Percentiles rank a stretch among this genome's conserved stretches.
Evolutionary conservation across 148 eudicot species (phyloP).

Genomic region (Cornus kousa): DNA sequence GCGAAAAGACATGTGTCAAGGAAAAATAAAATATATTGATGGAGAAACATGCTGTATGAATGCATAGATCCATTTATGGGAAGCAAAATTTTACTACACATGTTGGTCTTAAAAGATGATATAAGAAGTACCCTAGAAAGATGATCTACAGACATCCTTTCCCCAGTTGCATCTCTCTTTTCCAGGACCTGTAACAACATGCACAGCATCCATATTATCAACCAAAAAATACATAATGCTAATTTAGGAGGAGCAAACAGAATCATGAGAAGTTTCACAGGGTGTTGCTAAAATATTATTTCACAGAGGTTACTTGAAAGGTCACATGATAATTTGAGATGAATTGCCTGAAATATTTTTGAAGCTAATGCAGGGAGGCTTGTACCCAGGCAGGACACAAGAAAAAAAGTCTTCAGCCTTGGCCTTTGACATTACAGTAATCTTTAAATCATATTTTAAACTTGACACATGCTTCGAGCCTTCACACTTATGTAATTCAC

Average conservation of each 20-base stretch:
- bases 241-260: neutral
- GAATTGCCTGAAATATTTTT: neutral
- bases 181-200: constrained; percentile 71
- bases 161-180: constrained; percentile 46
- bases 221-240: neutral
- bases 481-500: too few species aligned
- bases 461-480: too few species aligned
- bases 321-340: neutral
- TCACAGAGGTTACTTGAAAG: neutral
- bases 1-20: too few species aligned
- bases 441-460: too few species aligned
- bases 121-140: constrained; percentile 52
- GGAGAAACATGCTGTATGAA: constrained; percentile 6
- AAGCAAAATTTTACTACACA: neutral
- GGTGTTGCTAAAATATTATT: neutral
- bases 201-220: neutral
- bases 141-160: constrained; percentile 51
- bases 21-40: neutral
- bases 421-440: neutral
- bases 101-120: neutral
- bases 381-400: neutral
- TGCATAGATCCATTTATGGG: neutral
- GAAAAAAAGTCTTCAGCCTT: neutral
- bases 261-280: neutral
- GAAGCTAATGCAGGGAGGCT: neutral